Evolutionary conservation across 1,139 yeast genomes (phyloP), one percentile per base, ranked within the genome.

Genomic region (Wickerhamiella pararugosa): DNA sequence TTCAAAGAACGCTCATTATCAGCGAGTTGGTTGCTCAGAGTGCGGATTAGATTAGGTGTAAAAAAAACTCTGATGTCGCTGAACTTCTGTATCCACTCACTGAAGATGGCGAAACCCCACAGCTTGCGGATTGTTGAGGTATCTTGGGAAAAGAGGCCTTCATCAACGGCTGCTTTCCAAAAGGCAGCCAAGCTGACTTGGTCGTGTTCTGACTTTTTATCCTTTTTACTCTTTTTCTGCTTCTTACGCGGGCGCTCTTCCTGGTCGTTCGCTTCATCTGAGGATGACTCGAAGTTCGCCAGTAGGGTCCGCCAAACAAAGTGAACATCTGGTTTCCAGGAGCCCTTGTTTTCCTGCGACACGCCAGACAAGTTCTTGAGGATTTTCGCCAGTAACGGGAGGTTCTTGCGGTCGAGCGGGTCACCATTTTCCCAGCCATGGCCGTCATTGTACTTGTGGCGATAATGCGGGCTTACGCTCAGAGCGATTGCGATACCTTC

Each of bases 71-170:
- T 51, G 1, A 78, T 57, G 27, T 61, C 58, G 2, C 59, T 55
- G 4, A 64, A 46, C 1, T 58, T 43, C 7, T 56, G 35, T 43
- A 76, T 55, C 40, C 75, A 65, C 41, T 29, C 35, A 7, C 59
- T 42, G 50, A 87, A 75, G 5, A 87, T 70, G 52, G 81, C 81
- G 53, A 87, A 75, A 0, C 97, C 98, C 73, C 84, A 73, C 58
- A 71, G 82, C 56, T 87, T 90, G 47, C 95, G 70, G 59, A 87
- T 97, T 36, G 78, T 75, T 1, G 95, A 82, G 0, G 95, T 69
- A 49, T 79, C 75, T 29, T 73, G 75, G 4, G 84, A 66, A 54
- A 90, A 87, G 47, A 82, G 73, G 1, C 79, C 70, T 53, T 84
- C 92, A 55, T 87, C 97, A 7, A 87, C 73, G 6, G 76, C 77